Conservation (phyloP, 257 asterid genomes). For the Henckelia pumila region DNA sequence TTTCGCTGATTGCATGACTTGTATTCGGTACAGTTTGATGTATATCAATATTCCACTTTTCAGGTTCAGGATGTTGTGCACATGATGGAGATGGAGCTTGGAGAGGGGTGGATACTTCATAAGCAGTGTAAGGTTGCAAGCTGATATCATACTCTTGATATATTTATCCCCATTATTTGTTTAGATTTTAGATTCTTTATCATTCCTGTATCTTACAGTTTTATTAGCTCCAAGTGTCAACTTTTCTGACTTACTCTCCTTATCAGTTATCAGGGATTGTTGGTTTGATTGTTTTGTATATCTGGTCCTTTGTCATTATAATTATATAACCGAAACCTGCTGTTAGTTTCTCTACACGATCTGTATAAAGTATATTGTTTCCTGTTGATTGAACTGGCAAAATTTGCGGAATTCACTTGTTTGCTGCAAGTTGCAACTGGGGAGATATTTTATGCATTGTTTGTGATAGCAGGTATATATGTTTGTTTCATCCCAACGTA, state of each 20-base stretch:
- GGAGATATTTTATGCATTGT: slow-evolving; percentile 12
- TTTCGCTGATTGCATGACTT: slow-evolving; percentile 7
- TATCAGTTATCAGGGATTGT: neutral
- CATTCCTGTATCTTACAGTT: neutral
- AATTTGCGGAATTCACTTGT: neutral
- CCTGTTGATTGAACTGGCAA: neutral
- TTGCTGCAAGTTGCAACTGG: neutral
- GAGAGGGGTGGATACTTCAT: slow-evolving; percentile 77
- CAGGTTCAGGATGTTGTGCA: slow-evolving; percentile 69
- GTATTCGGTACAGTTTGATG: slow-evolving; percentile 2
- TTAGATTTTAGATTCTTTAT: neutral
- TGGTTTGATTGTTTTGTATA: neutral
- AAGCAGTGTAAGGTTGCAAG: slow-evolving; percentile 55
- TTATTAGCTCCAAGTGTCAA: slow-evolving; percentile 6
- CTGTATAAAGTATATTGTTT: neutral
- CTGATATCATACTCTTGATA: neutral
- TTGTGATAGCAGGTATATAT: slow-evolving; percentile 56
- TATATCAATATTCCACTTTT: neutral
- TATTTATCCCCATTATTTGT: neutral
- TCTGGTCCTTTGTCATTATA: neutral
- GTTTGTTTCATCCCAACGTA: slow-evolving; percentile 56
- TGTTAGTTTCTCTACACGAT: slow-evolving; percentile 3
- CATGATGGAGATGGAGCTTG: slow-evolving; percentile 82
- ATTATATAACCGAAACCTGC: neutral
- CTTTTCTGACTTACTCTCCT: neutral